A percentile compares a stretch with the other conserved stretches of the same genome.
These are phyloP conservation scores for Inga oerstediana DNA, from an alignment of 306 rosid genomes.

Conservation along the genomic window DNA sequence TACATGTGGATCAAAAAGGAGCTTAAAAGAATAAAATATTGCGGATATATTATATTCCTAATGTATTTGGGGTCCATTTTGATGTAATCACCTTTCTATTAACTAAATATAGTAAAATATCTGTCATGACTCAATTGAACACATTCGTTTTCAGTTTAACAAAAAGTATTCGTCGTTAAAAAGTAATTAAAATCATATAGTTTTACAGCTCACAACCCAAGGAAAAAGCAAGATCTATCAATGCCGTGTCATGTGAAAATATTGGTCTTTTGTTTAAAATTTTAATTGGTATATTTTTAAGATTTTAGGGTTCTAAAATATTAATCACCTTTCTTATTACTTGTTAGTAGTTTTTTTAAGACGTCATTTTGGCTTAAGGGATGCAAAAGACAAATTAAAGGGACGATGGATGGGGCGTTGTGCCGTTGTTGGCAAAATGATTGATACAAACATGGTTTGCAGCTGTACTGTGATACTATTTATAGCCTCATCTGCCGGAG, in stretches of 20 bases:
- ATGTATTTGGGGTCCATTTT: neutral
- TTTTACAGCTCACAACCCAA: neutral
- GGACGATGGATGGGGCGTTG: conserved; percentile 8
- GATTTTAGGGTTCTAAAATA: neutral
- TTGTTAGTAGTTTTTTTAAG: no score
- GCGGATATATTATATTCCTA: neutral
- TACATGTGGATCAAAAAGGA: neutral
- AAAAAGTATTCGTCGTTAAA: neutral
- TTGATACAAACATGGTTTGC: conserved; percentile 4
- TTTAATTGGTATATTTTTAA: no score
- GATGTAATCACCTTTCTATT: conserved; percentile 9
- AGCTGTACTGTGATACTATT: conserved; percentile 8
- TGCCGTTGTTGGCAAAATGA: conserved; percentile 28
- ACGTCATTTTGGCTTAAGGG: neutral
- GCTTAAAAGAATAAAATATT: neutral
- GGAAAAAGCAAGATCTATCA: neutral
- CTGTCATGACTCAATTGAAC: neutral
- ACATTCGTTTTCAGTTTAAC: neutral
- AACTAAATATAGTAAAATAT: neutral
- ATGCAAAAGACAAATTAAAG: neutral
- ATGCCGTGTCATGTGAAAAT: no score
- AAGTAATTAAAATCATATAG: neutral
- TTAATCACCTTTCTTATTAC: no score
- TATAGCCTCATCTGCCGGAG: neutral
- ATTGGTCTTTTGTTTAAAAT: neutral